Evolutionary conservation across 2,329 filamentous ascomycete species (phyloP), one percentile per base, ranked within the genome.

Genomic region (Fusarium pilosicola): DNA sequence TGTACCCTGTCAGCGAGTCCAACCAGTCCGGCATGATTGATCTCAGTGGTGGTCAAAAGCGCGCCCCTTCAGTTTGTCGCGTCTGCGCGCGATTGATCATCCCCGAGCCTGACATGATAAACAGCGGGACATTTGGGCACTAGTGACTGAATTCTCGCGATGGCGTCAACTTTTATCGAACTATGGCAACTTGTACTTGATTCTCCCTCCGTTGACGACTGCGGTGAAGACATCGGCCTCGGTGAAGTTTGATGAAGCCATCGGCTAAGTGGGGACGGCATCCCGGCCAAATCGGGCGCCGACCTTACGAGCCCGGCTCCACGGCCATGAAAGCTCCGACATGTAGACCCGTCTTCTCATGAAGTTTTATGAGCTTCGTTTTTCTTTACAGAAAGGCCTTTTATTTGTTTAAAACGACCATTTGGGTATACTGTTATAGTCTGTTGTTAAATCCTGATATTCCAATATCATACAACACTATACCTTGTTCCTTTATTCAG

Each of bases 21-120:
- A 24, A 24, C 1, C 2, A 24, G 1, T 17, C 7, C 8, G 0
- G 4, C 22, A 11, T 11, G 3, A n/a, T 13, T 2, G 46, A 32
- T 7, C 28, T 11, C 7, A 32, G 11, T 9, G 46, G 46, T 13
- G 22, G 3, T 5, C 7, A 1, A 18, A n/a, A 17, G 22, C 46
- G 22, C 46, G 22, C 22, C 10, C 7, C 22, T 17, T 13, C 15
- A n/a, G 15, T 32, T 49, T 32, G 15, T 10, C 22, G 15, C 15
- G 28, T 18, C 46, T 18, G 0, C 15, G 3, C 15, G 3, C 20
- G 9, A 48, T 28, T 15, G 4, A 15, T 46, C 1, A 5, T 2
- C 4, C 20, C 13, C 14, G 14, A 34, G 32, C 32, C 32, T 32
- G 32, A 17, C 32, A 34, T 34, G 32, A 34, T 7, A 34, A 0